phyloP scores from a whole-genome alignment of 495 filamentous ascomycete species.

The Cercophora sp. region DNA sequence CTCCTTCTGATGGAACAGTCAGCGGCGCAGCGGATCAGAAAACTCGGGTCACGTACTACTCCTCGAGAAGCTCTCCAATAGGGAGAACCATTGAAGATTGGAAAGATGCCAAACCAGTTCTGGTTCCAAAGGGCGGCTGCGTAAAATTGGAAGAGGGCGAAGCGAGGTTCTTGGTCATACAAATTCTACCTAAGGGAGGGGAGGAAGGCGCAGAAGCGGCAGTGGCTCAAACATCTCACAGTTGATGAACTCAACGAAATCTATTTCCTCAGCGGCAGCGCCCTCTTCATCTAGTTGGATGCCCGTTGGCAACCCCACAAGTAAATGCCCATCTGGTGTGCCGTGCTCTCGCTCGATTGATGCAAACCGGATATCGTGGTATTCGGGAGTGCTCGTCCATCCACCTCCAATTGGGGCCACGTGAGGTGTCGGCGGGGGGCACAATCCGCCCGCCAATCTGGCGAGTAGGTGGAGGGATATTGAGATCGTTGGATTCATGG shows the following conservation, averaged over 20 bases:
- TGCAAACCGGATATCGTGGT: not conserved
- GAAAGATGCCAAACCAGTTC: slow-evolving; percentile 4
- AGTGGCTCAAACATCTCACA: not conserved
- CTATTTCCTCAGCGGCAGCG: not conserved
- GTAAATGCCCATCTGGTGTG: slow-evolving; percentile 1
- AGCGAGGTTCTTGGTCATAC: slow-evolving; percentile 1
- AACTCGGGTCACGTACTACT: slow-evolving; percentile 2
- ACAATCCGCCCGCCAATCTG: no score
- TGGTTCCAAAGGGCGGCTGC: slow-evolving; percentile 1
- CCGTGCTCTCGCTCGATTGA: slow-evolving; percentile 1
- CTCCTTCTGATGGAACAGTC: no score
- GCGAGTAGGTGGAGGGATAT: no score
- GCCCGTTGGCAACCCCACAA: not conserved
- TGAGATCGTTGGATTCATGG: no score
- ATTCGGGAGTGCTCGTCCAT: no score
- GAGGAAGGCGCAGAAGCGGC: slow-evolving; percentile 1
- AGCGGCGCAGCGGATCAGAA: not conserved
- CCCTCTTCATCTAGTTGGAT: slow-evolving; percentile 2
- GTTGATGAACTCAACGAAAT: slow-evolving; percentile 1
- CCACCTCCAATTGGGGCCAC: no score
- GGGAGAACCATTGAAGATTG: slow-evolving; percentile 4
- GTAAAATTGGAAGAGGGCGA: slow-evolving; percentile 4
- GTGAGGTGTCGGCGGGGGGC: no score
- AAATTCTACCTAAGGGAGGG: slow-evolving; percentile 3
- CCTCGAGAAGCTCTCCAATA: slow-evolving; percentile 1